A percentile compares a stretch with the other conserved stretches of the same genome.
Conservation (phyloP, 768 basidiomycete genomes). For the Lactarius quietus region DNA sequence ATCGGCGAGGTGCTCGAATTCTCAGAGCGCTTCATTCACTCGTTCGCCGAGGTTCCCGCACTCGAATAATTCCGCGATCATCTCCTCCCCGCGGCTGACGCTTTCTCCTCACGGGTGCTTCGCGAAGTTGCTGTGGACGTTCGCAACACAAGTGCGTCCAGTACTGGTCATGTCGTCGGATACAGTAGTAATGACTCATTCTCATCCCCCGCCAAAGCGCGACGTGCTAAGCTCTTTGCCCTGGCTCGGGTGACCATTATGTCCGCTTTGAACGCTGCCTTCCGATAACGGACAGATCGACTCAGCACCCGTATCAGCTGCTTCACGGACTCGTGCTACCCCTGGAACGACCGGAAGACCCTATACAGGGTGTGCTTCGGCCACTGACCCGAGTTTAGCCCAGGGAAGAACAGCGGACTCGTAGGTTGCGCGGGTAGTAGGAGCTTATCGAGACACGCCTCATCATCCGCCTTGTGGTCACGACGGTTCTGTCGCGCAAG, state of each 20-base stretch:
- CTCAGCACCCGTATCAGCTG: background rate
- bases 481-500: too few relatives aligned
- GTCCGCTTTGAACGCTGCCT: too few relatives aligned
- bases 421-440: too few relatives aligned
- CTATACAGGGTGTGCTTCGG: slow-evolving; percentile 9
- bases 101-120: background rate
- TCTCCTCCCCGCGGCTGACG: slow-evolving; percentile 8
- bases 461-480: too few relatives aligned
- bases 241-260: too few relatives aligned
- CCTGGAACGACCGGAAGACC: slow-evolving; percentile 8
- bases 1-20: slow-evolving; percentile 11
- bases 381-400: slow-evolving; percentile 1
- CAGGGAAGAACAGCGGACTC: slow-evolving; percentile 4
- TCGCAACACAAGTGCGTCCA: background rate
- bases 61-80: slow-evolving; percentile 12
- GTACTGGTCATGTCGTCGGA: background rate
- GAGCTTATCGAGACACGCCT: too few relatives aligned
- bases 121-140: background rate
- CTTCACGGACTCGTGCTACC: slow-evolving; percentile 9
- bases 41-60: slow-evolving; percentile 14
- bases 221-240: too few relatives aligned
- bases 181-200: background rate
- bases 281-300: slow-evolving; percentile 5
- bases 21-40: slow-evolving; percentile 7
- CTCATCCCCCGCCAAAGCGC: too few relatives aligned